These are phyloP conservation scores for Dactylella cylindrospora DNA, from an alignment of 2,329 filamentous ascomycete genomes.

Conservation along the genomic window DNA sequence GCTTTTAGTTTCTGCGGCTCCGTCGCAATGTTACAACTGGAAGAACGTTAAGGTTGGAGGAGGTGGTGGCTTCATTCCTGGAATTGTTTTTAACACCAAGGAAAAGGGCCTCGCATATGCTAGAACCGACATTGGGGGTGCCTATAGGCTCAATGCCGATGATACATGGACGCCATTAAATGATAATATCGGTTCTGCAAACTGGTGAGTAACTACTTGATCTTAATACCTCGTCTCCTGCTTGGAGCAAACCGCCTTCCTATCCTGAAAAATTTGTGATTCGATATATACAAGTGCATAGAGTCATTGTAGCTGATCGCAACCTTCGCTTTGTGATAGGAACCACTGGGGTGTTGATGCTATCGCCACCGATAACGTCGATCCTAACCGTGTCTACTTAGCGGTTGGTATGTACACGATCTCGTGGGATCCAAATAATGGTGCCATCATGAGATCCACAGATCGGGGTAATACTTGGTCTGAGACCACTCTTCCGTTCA, in stretches of 20 bases:
- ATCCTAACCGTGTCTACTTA: constrained; percentile 59
- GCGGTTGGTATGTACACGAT: constrained; percentile 64
- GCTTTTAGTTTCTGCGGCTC: constrained; percentile 33
- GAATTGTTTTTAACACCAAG: constrained; percentile 60
- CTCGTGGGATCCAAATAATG: constrained; percentile 61
- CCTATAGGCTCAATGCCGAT: constrained; percentile 60
- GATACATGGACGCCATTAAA: constrained; percentile 61
- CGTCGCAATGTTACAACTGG: constrained; percentile 53
- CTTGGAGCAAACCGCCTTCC: constrained; percentile 2
- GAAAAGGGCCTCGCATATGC: constrained; percentile 59
- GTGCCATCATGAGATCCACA: constrained; percentile 59
- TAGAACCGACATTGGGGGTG: constrained; percentile 61
- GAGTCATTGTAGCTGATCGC: no score
- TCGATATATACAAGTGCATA: no score
- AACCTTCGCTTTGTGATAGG: constrained; percentile 52
- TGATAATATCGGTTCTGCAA: constrained; percentile 55
- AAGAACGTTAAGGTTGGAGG: constrained; percentile 60
- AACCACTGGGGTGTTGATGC: constrained; percentile 62
- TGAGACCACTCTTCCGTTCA: constrained; percentile 59
- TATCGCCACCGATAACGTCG: constrained; percentile 60
- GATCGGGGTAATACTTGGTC: constrained; percentile 61
- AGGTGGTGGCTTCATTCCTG: constrained; percentile 61
- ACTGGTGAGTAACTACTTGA: constrained; percentile 55
- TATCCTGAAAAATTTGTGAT: no score
- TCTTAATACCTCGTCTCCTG: not conserved